Evolutionary conservation across 768 basidiomycete species (phyloP), one percentile per base, ranked within the genome.

Genomic region (Lyophyllum decastes): DNA sequence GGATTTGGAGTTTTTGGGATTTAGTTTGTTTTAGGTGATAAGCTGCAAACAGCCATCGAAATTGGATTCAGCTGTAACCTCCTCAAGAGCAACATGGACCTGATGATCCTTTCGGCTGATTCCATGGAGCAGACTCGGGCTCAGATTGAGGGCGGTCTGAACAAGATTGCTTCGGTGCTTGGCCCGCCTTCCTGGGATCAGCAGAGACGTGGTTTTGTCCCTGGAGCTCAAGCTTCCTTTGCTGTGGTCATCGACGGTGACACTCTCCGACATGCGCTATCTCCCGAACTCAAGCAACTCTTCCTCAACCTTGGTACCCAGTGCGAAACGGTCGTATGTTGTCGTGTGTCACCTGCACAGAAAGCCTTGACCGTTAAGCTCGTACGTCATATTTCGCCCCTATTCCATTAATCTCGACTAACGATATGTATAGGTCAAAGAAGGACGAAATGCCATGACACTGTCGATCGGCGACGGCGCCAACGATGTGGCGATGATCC

Each of bases 401-500:
- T 24, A 27, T 45, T 26, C 14, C 68, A 7, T 49, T 41, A 16
- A 10, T n/a, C 21, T n/a, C 4, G 12, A 40, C 63, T 14, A 17
- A 62, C 26, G 21, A 56, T 22, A 58, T 38, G 14, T 59, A 5
- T 59, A 92, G 92, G 93, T 98, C 71, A 98, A 98, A 66, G 94
- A 98, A 64, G 96, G 96, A 10, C 85, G 90, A 47, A 88, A 93
- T 49, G 95, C 95, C 0, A 97, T 98, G 96, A 96, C 95, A 1
- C 72, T 98, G 26, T 92, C 95, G 0, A 98, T 99, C 53, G 96
- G 96, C 10, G 96, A 98, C 65, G 94, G 94, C 54, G 96, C 96
- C 16, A 98, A 98, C 68, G 96, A 98, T 68, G 96, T 98, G 22
- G 95, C 95, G 6, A 98, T 98, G 96, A 98, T 98, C 57, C 96